A percentile compares a stretch with the other conserved stretches of the same genome.
Conservation (phyloP, 257 asterid genomes). For the Nicotiana tomentosiformis region DNA sequence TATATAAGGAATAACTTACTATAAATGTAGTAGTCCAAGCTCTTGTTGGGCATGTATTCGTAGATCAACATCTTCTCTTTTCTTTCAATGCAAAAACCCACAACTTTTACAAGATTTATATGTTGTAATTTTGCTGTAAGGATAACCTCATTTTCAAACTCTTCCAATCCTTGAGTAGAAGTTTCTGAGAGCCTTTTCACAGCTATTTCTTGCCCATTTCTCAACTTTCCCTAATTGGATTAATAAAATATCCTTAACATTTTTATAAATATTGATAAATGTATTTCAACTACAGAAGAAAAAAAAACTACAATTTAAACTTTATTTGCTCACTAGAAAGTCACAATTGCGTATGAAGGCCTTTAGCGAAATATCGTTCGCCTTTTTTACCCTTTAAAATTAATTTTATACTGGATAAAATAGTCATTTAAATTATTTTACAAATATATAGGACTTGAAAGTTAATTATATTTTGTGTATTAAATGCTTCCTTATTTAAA, state of each 20-base stretch:
- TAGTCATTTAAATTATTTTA: too few relatives aligned
- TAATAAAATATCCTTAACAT: background rate
- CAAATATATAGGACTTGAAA: too few relatives aligned
- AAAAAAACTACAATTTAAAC: background rate
- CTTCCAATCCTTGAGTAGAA: conserved; percentile 4
- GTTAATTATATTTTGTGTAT: too few relatives aligned
- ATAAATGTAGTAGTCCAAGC: conserved; percentile 19
- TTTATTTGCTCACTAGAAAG: too few relatives aligned
- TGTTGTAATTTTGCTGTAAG: conserved; percentile 17
- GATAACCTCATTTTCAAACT: conserved; percentile 22
- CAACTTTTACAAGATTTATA: conserved; percentile 13
- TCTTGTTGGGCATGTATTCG: conserved; percentile 20
- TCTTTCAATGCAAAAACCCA: conserved; percentile 22
- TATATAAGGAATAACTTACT: background rate
- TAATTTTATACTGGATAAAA: too few relatives aligned
- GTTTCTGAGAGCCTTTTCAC: background rate
- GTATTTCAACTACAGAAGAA: background rate
- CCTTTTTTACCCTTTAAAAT: too few relatives aligned
- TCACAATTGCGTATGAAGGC: too few relatives aligned
- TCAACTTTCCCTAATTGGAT: background rate
- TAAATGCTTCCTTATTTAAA: too few relatives aligned
- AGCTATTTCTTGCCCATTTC: background rate
- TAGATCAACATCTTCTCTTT: conserved; percentile 19
- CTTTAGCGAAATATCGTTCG: too few relatives aligned
- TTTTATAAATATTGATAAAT: too few relatives aligned